Conservation (phyloP, 768 basidiomycete genomes). For the Hydnum rufescens region DNA sequence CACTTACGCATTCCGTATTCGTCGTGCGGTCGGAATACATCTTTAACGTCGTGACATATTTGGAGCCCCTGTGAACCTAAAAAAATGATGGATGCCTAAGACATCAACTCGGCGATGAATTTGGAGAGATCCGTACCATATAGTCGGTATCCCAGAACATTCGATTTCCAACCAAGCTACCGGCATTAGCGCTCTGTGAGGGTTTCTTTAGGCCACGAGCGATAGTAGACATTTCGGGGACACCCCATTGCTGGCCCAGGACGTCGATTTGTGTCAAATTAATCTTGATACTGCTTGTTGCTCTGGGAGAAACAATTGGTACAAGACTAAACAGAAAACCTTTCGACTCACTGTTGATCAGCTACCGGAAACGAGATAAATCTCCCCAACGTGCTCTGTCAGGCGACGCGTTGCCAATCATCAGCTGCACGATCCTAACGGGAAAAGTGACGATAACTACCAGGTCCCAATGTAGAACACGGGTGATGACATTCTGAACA, state of each 20-base stretch:
- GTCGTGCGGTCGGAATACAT: conserved; percentile 40
- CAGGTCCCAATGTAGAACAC: conserved; percentile 50
- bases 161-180: conserved; percentile 32
- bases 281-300: conserved; percentile 35
- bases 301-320: conserved; percentile 23
- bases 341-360: conserved; percentile 23
- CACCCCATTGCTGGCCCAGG: conserved; percentile 35
- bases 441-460: conserved; percentile 21
- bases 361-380: conserved; percentile 47
- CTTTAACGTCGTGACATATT: conserved; percentile 39
- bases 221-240: conserved; percentile 23
- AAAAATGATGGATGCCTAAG: background rate
- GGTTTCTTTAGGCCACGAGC: conserved; percentile 21
- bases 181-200: conserved; percentile 31
- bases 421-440: background rate
- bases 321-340: background rate
- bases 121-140: conserved; percentile 26
- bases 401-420: background rate
- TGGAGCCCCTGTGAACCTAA: conserved; percentile 40
- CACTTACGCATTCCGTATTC: conserved; percentile 37
- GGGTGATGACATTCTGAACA: conserved; percentile 34
- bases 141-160: conserved; percentile 53
- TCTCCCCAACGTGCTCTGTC: conserved; percentile 39
- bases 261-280: conserved; percentile 32
- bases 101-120: background rate